These are phyloP conservation scores for Annulohypoxylon nitens DNA, from an alignment of 495 filamentous ascomycete genomes.

Conservation along the genomic window DNA sequence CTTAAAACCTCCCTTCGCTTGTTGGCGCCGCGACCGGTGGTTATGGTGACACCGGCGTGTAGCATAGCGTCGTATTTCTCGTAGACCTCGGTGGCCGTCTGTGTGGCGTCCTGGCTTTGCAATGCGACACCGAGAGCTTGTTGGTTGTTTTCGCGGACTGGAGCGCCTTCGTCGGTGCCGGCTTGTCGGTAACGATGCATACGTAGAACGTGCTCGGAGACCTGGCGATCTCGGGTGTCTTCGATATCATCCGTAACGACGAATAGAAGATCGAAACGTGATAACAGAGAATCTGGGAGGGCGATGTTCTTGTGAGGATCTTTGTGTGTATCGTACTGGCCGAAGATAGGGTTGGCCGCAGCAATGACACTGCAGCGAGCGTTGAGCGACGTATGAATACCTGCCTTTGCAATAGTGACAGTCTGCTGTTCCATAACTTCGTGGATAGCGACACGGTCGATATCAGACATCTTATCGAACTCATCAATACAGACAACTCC, in stretches of 20 bases:
- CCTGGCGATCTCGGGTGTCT: constrained; percentile 86
- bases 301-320: constrained; percentile 99
- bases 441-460: constrained; percentile 98
- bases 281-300: constrained; percentile 94
- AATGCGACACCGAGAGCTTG: constrained; percentile 92
- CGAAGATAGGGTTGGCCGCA: constrained; percentile 97
- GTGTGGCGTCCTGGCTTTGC: constrained; percentile 77
- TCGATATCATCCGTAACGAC: constrained; percentile 99
- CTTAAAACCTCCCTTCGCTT: constrained; percentile 91
- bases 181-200: constrained; percentile 98
- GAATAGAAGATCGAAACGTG: constrained; percentile 98
- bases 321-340: constrained; percentile 98
- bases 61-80: constrained; percentile 98
- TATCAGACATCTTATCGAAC: constrained; percentile 99
- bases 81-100: constrained; percentile 85
- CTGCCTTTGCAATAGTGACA: constrained; percentile 98
- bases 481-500: constrained; percentile 99
- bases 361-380: constrained; percentile 97
- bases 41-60: constrained; percentile 88
- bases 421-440: constrained; percentile 99
- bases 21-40: constrained; percentile 75
- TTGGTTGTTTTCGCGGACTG: constrained; percentile 86
- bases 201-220: constrained; percentile 96
- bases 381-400: constrained; percentile 98
- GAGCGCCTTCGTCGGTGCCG: constrained; percentile 94